These are phyloP conservation scores for Russula foetens DNA, from an alignment of 768 basidiomycete genomes.

Conservation along the genomic window DNA sequence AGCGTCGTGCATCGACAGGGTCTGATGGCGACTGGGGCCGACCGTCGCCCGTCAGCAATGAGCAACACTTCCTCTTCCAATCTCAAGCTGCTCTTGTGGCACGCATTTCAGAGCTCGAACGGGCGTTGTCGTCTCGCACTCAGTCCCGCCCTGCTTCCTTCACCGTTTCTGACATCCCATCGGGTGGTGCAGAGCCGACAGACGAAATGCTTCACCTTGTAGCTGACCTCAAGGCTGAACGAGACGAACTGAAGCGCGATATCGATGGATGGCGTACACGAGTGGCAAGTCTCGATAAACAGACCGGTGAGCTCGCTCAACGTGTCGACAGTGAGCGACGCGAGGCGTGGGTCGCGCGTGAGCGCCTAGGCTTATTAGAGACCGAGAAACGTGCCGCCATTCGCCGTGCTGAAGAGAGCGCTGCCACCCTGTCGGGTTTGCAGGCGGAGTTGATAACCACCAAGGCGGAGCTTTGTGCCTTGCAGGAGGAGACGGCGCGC, in stretches of 20 bases:
- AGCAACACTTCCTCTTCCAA: slow-evolving; percentile 81
- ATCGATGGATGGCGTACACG: slow-evolving; percentile 81
- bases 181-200: slow-evolving; percentile 40
- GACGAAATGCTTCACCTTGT: slow-evolving; percentile 76
- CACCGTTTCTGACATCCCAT: slow-evolving; percentile 38
- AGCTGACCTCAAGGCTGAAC: slow-evolving; percentile 75
- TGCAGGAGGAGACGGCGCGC: slow-evolving; percentile 26
- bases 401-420: slow-evolving; percentile 31
- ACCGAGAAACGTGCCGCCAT: slow-evolving; percentile 55
- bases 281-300: slow-evolving; percentile 69
- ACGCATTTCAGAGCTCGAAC: slow-evolving; percentile 76
- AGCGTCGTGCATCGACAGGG: slow-evolving; percentile 35
- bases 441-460: slow-evolving; percentile 26
- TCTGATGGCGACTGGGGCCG: slow-evolving; percentile 25
- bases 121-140: slow-evolving; percentile 45
- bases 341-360: slow-evolving; percentile 80
- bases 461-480: slow-evolving; percentile 32
- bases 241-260: slow-evolving; percentile 84
- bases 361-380: slow-evolving; percentile 56
- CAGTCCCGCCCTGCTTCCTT: slow-evolving; percentile 36
- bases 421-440: slow-evolving; percentile 17
- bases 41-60: slow-evolving; percentile 32
- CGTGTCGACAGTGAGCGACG: slow-evolving; percentile 71
- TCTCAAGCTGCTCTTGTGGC: slow-evolving; percentile 76
- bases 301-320: slow-evolving; percentile 52